Evolutionary conservation across 176 grass and related monocot genomes (phyloP).

Genomic region (Paspalum vaginatum): DNA sequence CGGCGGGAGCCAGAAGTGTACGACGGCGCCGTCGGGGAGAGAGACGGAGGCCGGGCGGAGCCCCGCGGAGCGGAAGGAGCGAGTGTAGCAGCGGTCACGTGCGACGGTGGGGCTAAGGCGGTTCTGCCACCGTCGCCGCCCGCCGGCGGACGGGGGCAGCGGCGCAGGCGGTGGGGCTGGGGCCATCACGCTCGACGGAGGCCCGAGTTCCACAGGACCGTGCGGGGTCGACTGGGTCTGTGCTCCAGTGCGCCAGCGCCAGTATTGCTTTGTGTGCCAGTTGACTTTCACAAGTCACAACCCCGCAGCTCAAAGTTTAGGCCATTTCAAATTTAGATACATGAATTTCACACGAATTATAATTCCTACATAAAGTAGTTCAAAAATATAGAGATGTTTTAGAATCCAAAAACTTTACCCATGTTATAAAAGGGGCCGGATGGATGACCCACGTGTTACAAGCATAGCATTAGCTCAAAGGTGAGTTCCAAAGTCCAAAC

Average conservation of each 20-base stretch:
- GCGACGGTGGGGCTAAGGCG: conserved; percentile 65
- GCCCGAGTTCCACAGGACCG: background rate
- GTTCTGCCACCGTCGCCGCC: conserved; percentile 35
- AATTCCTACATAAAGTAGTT: too few species aligned
- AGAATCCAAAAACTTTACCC: too few species aligned
- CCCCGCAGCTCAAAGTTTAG: too few species aligned
- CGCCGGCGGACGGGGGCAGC: background rate
- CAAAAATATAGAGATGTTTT: too few species aligned
- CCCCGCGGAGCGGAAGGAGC: conserved; percentile 71
- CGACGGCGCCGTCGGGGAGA: conserved; percentile 59
- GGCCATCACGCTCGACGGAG: conserved; percentile 39
- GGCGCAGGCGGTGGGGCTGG: conserved; percentile 5
- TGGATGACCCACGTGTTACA: too few species aligned
- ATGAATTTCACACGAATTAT: too few species aligned
- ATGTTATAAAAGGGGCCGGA: too few species aligned
- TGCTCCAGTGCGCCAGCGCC: background rate
- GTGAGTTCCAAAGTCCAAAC: too few species aligned
- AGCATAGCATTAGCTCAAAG: too few species aligned
- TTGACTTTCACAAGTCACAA: too few species aligned
- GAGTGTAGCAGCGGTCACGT: conserved; percentile 74
- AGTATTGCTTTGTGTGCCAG: background rate
- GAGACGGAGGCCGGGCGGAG: conserved; percentile 54
- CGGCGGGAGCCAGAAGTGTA: conserved; percentile 73
- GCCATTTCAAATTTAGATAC: too few species aligned
- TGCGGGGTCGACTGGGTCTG: conserved; percentile 17